Evolutionary conservation across 2,329 filamentous ascomycete species (phyloP).

Genomic region (Fusarium setosum): DNA sequence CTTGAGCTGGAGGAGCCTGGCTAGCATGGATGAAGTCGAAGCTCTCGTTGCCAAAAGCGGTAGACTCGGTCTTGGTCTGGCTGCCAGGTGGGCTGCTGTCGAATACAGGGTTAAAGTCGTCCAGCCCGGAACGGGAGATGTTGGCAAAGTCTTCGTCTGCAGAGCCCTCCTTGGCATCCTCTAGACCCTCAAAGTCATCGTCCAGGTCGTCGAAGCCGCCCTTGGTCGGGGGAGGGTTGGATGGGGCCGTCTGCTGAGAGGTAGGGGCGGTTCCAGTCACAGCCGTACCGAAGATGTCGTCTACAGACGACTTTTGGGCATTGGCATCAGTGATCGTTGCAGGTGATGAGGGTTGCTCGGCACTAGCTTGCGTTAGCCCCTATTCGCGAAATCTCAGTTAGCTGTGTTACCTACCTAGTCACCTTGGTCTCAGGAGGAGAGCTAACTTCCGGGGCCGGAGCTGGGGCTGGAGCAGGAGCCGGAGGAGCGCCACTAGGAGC

Average conservation of each 20-base stretch:
- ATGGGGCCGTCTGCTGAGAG: constrained; percentile 45
- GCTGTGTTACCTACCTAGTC: constrained; percentile 39
- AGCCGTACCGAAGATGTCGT: constrained; percentile 57
- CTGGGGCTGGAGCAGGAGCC: constrained; percentile 8
- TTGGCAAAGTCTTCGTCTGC: constrained; percentile 84
- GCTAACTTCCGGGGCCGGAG: constrained; percentile 39
- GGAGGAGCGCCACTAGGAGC: constrained; percentile 20
- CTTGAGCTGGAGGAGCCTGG: constrained; percentile 45
- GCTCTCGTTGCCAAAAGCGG: constrained; percentile 64
- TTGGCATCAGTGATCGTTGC: constrained; percentile 44
- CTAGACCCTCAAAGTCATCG: constrained; percentile 83
- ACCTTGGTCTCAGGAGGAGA: constrained; percentile 34
- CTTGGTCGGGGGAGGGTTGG: constrained; percentile 52
- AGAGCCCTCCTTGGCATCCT: constrained; percentile 84
- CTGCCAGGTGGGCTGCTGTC: constrained; percentile 74
- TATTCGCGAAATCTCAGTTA: not conserved
- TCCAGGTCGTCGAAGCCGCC: constrained; percentile 80
- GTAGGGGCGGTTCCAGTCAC: constrained; percentile 41
- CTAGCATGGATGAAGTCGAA: constrained; percentile 66
- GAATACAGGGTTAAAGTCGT: constrained; percentile 86
- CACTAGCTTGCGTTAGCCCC: constrained; percentile 33
- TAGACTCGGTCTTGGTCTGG: constrained; percentile 65
- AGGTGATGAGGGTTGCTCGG: constrained; percentile 47
- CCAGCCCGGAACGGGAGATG: constrained; percentile 75
- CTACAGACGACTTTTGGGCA: constrained; percentile 48